Evolutionary conservation across 2,329 filamentous ascomycete genomes (phyloP).

Genomic region (Pseudogymnoascus sp.): DNA sequence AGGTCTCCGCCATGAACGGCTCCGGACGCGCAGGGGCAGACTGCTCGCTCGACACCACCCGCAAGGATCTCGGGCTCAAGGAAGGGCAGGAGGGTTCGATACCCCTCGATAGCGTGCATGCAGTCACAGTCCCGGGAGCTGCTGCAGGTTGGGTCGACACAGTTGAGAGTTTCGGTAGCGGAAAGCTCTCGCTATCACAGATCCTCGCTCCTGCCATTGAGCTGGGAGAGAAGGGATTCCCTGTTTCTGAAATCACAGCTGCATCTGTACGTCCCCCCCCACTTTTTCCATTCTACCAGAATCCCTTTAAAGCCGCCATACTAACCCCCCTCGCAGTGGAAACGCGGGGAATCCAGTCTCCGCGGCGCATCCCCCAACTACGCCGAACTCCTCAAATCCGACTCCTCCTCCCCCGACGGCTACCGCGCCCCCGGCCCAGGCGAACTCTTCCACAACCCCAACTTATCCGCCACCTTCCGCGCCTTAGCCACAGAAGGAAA

Average conservation of each 20-base stretch:
- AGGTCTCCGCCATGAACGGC: conserved; percentile 81
- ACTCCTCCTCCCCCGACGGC: no score
- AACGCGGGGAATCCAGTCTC: no score
- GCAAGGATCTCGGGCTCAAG: conserved; percentile 59
- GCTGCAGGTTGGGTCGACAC: conserved; percentile 91
- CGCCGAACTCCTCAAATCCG: no score
- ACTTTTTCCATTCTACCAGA: no score
- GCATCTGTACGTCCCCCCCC: no score
- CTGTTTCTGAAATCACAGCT: conserved; percentile 64
- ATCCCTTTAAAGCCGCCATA: no score
- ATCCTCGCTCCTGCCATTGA: conserved; percentile 77
- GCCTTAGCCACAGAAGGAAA: no score
- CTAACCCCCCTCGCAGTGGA: no score
- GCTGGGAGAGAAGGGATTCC: conserved; percentile 81
- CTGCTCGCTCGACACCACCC: conserved; percentile 61
- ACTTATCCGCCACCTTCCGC: no score
- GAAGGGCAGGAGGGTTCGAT: conserved; percentile 53
- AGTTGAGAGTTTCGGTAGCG: conserved; percentile 81
- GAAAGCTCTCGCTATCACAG: conserved; percentile 68
- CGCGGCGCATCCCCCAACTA: no score
- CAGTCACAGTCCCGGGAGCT: conserved; percentile 83
- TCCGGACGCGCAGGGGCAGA: conserved; percentile 75
- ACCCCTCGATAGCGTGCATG: conserved; percentile 68
- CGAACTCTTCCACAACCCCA: no score
- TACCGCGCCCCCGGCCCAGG: no score